Base-by-base conservation (phyloP, 1,284 basidiomycete genomes). In the Moesziomyces globuligerus region DNA sequence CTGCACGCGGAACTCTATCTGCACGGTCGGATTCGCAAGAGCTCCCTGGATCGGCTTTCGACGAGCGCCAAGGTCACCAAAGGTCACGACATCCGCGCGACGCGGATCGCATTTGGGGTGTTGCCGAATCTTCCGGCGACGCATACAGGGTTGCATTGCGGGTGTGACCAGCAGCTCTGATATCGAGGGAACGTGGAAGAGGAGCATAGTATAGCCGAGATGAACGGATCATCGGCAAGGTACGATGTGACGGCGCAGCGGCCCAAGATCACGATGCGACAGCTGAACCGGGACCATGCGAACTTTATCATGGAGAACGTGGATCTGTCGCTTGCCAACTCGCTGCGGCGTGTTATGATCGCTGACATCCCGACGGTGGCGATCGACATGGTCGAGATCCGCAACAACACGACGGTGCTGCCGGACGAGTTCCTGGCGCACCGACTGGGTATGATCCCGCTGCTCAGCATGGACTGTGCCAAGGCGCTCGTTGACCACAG, bases 371-470 rank as follows among this genome's bases (percentile, higher is more conserved):
- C 79, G 1, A 82, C 80, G 11, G 75, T 81, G 21, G 95, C 94
- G 24, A 98, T 99, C 76, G 96, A 98, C 85, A 90, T 95, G 84
- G 95, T 98, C 3, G 92, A 95, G 82, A 91, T 98, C 72, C 87
- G 90, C 68, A 88, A 88, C 56, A 99, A 99, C 83, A 95, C 93
- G 8, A 90, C 91, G 0, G 94, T 98, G 4, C 85, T 99, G 29
- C 92, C 95, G 1, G 96, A 99, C 84, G 96, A 99, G 85, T 96
- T 96, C 85, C 90, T 99, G 64, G 92, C 94, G 0, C 96, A 99
- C 83, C 88, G 96, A 41, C 86, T 99, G 23, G 96, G 96, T 21
- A 90, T 98, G 88, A 87, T 99, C 21, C 96, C 96, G 7, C 85
- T 99, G 20, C 86, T 91, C 44, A 95, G 92, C 48, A 79, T 75